Base-by-base conservation (phyloP, 2,329 filamentous ascomycete genomes). In the Fusarium sp. region DNA sequence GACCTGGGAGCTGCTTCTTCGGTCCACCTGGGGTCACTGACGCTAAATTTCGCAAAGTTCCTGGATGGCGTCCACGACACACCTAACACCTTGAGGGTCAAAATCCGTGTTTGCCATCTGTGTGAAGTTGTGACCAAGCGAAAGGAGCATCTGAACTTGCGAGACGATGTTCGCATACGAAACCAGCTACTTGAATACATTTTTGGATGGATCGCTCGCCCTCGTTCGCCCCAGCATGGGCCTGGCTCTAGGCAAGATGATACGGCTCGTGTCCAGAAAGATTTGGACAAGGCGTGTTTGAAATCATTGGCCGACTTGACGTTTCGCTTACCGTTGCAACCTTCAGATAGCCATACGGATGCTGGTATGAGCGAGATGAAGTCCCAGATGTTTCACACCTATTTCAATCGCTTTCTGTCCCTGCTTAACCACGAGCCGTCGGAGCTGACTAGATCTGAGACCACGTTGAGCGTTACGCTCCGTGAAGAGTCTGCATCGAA, bases 381-480 rank as follows among this genome's bases (percentile, higher is more conserved):
- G 75, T 90, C 88, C 1, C 87, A 91, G 72, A 89, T 91, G 86
- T 92, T 92, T 73, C 88, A 90, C 65, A 88, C 86, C 9, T 92
- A 92, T 76, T 91, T 92, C 79, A 91, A 90, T 66, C 84, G 89
- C 10, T 91, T 92, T 73, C 80, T 92, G 21, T 90, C 88, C 1
- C 80, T 92, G 7, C 81, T 92, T 28, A 90, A 90, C 64, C 82
- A 87, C 51, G 88, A 90, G 57, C 78, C 83, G 1, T 72, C 80
- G 10, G 86, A 89, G 41, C 56, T 74, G 19, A 69, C 61, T 16
- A 70, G 67, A 55, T 53, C 70, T 19, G 77, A 80, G 23, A 67
- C 74, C 16, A 64, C 65, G 37, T 65, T 79, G 13, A 75, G 79
- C n/a, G 73, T 81, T 6, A 67, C 79, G 4, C 75, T 78, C 39